These are phyloP conservation scores for Gryganskiella cystojenkinii DNA, from an alignment of 192 early-diverging fungal genomes.

Conservation along the genomic window DNA sequence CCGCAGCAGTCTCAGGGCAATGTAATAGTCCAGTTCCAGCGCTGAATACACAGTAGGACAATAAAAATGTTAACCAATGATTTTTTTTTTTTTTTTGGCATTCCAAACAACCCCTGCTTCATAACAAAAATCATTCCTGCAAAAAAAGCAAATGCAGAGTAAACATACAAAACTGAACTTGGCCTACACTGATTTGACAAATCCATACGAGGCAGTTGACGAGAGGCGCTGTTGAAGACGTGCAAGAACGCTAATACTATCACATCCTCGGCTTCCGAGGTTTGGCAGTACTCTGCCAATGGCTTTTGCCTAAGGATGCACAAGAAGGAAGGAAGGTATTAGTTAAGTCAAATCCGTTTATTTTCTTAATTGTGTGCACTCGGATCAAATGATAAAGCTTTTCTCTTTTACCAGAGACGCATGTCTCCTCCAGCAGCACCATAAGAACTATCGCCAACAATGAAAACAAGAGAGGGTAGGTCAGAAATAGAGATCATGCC, in stretches of 20 bases:
- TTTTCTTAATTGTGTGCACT: no score
- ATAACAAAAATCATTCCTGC: neutral
- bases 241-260: slow-evolving; percentile 72
- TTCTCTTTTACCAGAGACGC: slow-evolving; percentile 45
- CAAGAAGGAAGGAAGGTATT: neutral
- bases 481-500: neutral
- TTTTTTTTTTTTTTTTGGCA: no score
- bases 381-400: no score
- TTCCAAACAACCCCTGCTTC: no score
- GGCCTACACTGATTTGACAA: slow-evolving; percentile 74
- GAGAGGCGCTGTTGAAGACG: slow-evolving; percentile 65
- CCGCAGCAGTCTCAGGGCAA: slow-evolving; percentile 74
- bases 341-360: no score
- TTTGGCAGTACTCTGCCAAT: slow-evolving; percentile 70
- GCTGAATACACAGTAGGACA: no score
- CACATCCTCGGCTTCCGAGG: slow-evolving; percentile 57
- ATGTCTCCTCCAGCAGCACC: slow-evolving; percentile 57
- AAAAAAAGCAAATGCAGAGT: neutral
- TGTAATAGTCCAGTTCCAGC: slow-evolving; percentile 71
- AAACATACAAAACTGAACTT: slow-evolving; percentile 53
- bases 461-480: neutral
- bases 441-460: slow-evolving; percentile 58
- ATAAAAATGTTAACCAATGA: no score
- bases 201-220: slow-evolving; percentile 71
- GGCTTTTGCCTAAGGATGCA: slow-evolving; percentile 41